phyloP scores from a whole-genome alignment of 2,329 filamentous ascomycete genomes.

The Ceratocystis diversiconidia region DNA sequence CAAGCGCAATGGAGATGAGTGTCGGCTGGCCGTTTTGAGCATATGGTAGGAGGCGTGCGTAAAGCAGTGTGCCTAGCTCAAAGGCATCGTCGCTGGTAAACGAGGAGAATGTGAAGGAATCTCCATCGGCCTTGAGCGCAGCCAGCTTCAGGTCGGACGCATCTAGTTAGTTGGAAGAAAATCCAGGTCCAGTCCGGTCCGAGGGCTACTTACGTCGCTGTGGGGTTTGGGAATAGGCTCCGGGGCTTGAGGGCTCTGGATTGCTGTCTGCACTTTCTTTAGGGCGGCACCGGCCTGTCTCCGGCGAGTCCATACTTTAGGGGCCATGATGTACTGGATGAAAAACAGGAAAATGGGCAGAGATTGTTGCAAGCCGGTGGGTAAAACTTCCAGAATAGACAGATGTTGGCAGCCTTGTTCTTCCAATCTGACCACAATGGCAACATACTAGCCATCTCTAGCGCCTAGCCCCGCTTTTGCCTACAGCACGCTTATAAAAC shows the following conservation, averaged over 20 bases:
- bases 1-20: slow-evolving; percentile 50
- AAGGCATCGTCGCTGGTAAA: slow-evolving; percentile 54
- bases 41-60: slow-evolving; percentile 45
- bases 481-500: no score
- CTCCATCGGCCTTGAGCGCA: slow-evolving; percentile 25
- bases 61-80: slow-evolving; percentile 49
- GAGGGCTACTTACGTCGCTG: neutral
- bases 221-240: slow-evolving; percentile 19
- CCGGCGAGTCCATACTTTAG: neutral
- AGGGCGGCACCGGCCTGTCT: neutral
- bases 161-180: slow-evolving; percentile 8
- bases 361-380: neutral
- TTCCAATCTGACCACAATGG: no score
- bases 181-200: no score
- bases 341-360: neutral
- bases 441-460: no score
- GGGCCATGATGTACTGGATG: neutral
- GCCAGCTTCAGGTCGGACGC: neutral
- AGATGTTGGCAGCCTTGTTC: no score
- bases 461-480: no score
- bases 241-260: neutral
- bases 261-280: neutral
- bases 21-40: slow-evolving; percentile 32
- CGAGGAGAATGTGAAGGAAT: slow-evolving; percentile 32
- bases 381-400: neutral